Base-by-base conservation (phyloP, 192 early-diverging fungal species). In the Entomortierella chlamydospora region DNA sequence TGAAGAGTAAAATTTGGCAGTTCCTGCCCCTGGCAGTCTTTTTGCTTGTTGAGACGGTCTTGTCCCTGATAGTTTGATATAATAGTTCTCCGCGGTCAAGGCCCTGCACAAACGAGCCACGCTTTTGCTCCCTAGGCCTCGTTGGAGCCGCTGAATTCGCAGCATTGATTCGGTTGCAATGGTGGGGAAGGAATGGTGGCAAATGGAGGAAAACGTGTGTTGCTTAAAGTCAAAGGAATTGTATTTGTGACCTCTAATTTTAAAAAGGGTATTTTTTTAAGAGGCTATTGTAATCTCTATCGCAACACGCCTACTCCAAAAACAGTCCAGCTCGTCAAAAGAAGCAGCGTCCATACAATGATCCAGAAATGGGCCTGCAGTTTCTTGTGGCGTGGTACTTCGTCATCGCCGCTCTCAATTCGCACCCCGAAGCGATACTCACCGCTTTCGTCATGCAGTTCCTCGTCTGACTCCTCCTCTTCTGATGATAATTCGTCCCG, bases 341-440 rank as follows among this genome's bases (percentile, higher is more conserved):
- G 68, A 7, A 79, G 55, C 25, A 64, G 31, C 1, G 68, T 64
- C 76, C 76, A 79, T 3, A 70, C 18, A 20, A 79, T 65, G 26
- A 79, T 70, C 76, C 76, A 79, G 33, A 79, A 79, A 33, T 70
- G 76, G 25, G 76, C 68, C 15, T 79, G 76, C 0, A 37, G 18
- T 50, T 67, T 79, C 33, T 79, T 79, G 26, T 17, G 25, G 7
- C 30, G 76, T 20, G 76, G 76, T 18, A 79, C 52, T 12, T 79
- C 76, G 33, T 79, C 76, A 12, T 79, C 76, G 0, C 76, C 76
- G 47, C 61, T 70, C 29, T 79, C 76, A 47, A 79, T 79, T n/a
- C 62, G 76, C 26, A 79, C 76, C 5, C 76, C 62, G 31, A 70
- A 79, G n/a, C 68, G 76, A 20, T 70, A 51, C 31, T 79, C 76